These are phyloP conservation scores for Gracilariopsis chorda DNA, from an alignment of 23 red algal genomes.

Conservation along the genomic window DNA sequence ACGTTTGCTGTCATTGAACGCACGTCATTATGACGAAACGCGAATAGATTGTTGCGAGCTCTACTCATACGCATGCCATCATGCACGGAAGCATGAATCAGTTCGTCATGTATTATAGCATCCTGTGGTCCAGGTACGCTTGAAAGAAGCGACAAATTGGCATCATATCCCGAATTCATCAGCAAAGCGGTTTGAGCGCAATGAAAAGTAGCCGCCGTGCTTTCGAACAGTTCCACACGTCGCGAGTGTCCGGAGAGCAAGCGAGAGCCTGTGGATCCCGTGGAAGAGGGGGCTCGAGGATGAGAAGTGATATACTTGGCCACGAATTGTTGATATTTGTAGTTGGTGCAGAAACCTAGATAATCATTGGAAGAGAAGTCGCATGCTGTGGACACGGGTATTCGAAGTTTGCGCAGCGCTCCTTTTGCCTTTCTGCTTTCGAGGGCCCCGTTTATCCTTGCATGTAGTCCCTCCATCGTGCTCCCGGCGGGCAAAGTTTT, in stretches of 20 bases:
- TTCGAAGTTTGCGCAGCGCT: conserved; percentile 34
- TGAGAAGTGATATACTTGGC: not conserved
- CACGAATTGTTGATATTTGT: not conserved
- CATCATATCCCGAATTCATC: conserved; percentile 87
- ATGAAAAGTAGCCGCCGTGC: conserved; percentile 60
- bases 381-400: not conserved
- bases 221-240: conserved; percentile 54
- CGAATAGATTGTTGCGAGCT: conserved; percentile 4
- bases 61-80: conserved; percentile 83
- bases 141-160: conserved; percentile 78
- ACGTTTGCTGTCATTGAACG: conserved; percentile 5
- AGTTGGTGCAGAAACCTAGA: conserved; percentile 61
- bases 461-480: not conserved
- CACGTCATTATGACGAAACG: conserved; percentile 83
- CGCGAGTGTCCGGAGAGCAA: conserved; percentile 82
- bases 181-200: conserved; percentile 39
- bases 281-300: not conserved
- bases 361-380: conserved; percentile 99
- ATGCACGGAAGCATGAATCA: conserved; percentile 83
- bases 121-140: conserved; percentile 54
- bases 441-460: not conserved
- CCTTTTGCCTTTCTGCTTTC: not conserved
- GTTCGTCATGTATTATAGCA: conserved; percentile 75
- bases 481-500: no score
- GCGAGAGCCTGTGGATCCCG: conserved; percentile 91